Percentiles rank a stretch among this genome's conserved stretches.
These are phyloP conservation scores for Saksenaea vasiformis DNA, from an alignment of 371 early-diverging fungal genomes.

Conservation along the genomic window DNA sequence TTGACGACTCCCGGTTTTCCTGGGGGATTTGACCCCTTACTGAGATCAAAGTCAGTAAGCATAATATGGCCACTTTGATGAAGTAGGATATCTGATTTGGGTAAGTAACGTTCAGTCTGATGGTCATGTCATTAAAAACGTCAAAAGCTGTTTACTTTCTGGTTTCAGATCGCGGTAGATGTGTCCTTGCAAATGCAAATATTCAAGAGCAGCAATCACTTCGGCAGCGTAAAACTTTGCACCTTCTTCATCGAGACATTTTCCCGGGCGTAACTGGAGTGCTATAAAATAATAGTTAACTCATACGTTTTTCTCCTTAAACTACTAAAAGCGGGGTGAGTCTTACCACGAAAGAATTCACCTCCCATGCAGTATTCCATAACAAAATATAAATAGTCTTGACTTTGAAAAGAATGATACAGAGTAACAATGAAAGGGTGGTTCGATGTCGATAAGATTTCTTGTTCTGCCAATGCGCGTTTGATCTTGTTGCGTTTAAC, in stretches of 20 bases:
- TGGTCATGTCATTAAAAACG: slow-evolving; percentile 26
- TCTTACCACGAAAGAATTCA: slow-evolving; percentile 90
- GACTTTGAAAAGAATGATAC: slow-evolving; percentile 95
- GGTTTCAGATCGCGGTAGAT: slow-evolving; percentile 99
- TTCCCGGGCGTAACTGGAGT: slow-evolving; percentile 84
- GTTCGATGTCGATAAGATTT: slow-evolving; percentile 89
- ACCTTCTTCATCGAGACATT: slow-evolving; percentile 83
- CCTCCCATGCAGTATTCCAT: slow-evolving; percentile 99
- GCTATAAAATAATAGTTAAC: slow-evolving; percentile 38
- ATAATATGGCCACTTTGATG: slow-evolving; percentile 93
- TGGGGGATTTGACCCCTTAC: slow-evolving; percentile 79
- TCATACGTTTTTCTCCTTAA: neutral
- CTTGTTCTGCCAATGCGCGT: slow-evolving; percentile 95
- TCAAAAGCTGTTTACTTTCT: too few relatives aligned
- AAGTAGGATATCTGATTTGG: slow-evolving; percentile 74
- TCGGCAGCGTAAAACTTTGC: slow-evolving; percentile 98
- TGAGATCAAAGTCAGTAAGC: slow-evolving; percentile 94
- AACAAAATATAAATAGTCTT: slow-evolving; percentile 92
- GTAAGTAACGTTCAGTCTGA: neutral
- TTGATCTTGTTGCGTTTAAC: slow-evolving; percentile 95
- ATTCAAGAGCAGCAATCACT: slow-evolving; percentile 91
- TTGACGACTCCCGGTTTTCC: slow-evolving; percentile 76
- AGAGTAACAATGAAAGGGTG: slow-evolving; percentile 98
- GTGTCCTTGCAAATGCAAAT: slow-evolving; percentile 95
- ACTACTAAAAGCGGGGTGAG: neutral